Evolutionary conservation across 139 green algal species (phyloP), one percentile per base, ranked within the genome.

Genomic region (Chlamydomonas sp.): DNA sequence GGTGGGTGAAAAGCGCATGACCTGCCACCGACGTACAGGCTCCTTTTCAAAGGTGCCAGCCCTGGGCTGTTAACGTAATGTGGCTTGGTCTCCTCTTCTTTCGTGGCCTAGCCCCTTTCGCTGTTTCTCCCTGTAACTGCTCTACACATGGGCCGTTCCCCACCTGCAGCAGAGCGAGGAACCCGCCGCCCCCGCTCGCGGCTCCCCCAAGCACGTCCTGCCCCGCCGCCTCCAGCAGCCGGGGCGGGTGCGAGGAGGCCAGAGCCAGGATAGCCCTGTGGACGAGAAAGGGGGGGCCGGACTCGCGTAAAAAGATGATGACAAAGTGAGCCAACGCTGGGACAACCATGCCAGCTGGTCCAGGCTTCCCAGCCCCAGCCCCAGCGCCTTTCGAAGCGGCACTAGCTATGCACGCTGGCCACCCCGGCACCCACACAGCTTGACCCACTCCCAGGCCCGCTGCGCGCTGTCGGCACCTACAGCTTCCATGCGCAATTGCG

Each of bases 191-290:
- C 1, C 4, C 10, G 49, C 66, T 9, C 12, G 5, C 67, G 5
- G 67, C 67, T 20, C 49, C 63, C 18, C 31, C 78, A 2, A 89
- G 2, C 5, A 85, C 89, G 72, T 91, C 79, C 16, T 64, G 68
- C 0, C 84, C 84, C 1, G 79, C 91, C 20, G n/a, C 81, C 64
- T 93, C 75, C 49, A 91, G 63, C 72, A 87, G 49, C 4, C 62
- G 75, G 10, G 90, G 73, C 18, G 90, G 79, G 79, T 88, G 74
- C 0, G 85, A 77, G 7, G 76, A 58, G 0, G 75, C 79, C 63
- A 95, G 83, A 58, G 89, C 87, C 18, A 73, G 62, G 5, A 93
- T n/a, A 10, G 86, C 88, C 67, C 88, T 91, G 87, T 61, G 77
- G n/a, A 62, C 17, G 31, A 4, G 7, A 10, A 9, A 76, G 80